Base-by-base conservation (phyloP, 192 early-diverging fungal species). In the Entomortierella chlamydospora region DNA sequence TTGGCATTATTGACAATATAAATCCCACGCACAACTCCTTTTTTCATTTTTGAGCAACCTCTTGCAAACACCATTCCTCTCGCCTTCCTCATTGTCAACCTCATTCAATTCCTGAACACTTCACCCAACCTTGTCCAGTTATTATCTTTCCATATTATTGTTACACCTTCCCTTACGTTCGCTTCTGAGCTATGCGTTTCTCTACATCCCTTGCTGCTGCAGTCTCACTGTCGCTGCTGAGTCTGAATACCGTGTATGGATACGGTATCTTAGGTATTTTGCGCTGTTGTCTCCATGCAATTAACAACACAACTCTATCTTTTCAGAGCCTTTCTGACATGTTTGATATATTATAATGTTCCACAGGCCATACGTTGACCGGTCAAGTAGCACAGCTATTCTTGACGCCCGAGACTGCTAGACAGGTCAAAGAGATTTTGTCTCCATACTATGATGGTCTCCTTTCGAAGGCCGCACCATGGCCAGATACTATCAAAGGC, bases 221-320 rank as follows among this genome's bases (percentile, higher is more conserved):
- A 7, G n/a, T 58, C 1, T 49, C 67, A 20, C 22, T 70, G 12
- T 53, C 56, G 9, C 49, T 70, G 25, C 29, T 70, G 45, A 49
- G 37, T 17, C 20, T 58, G 25, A 61, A 45, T 52, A 52, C 18
- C 41, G 76, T 70, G 15, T 62, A 70, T 0, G 68, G 50, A 51
- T 79, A 70, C 50, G 76, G 76, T 8, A 79, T 79, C 42, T 57
- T 79, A 13, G 76, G 76, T 79, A 70, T n/a, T n/a, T n/a, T n/a
- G n/a, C n/a, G n/a, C n/a, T n/a, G n/a, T n/a, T n/a, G n/a, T n/a
- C n/a, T n/a, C n/a, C n/a, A n/a, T n/a, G n/a, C n/a, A n/a, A n/a
- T n/a, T n/a, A n/a, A n/a, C n/a, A n/a, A n/a, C n/a, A n/a, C n/a
- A n/a, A n/a, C n/a, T n/a, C n/a, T n/a, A n/a, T n/a, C n/a, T n/a